phyloP scores from a whole-genome alignment of 305 asterid species.

The Plantago lanceolata region DNA sequence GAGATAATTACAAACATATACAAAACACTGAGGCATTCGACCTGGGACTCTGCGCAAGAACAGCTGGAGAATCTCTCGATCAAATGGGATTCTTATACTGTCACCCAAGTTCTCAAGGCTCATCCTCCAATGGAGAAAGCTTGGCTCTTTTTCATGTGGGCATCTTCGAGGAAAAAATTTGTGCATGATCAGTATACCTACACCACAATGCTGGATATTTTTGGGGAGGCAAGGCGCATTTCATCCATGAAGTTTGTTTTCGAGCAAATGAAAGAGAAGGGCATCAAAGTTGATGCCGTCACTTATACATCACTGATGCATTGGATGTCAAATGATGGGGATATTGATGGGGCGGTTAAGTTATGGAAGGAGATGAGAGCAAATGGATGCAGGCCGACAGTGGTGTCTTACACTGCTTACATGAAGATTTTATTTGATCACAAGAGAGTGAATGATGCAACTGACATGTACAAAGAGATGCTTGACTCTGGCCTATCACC shows the following conservation, averaged over 20 bases:
- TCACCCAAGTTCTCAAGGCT: constrained; percentile 79
- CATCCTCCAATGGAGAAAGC: constrained; percentile 95
- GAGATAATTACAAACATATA: constrained; percentile 54
- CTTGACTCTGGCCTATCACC: constrained; percentile 64
- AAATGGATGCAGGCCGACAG: constrained; percentile 60
- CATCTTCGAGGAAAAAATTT: constrained; percentile 43
- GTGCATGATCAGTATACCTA: constrained; percentile 92
- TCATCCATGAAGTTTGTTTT: constrained; percentile 71
- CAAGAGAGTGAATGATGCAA: constrained; percentile 49
- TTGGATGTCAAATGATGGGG: constrained; percentile 79
- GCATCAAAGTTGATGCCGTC: constrained; percentile 65
- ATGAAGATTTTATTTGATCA: constrained; percentile 74
- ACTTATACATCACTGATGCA: constrained; percentile 77
- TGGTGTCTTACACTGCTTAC: constrained; percentile 83
- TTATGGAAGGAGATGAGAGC: constrained; percentile 78
- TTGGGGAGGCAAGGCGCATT: constrained; percentile 85
- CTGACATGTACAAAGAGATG: constrained; percentile 73
- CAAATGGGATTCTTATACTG: constrained; percentile 86
- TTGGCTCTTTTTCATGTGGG: constrained; percentile 97
- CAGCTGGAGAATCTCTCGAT: constrained; percentile 48
- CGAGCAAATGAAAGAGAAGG: constrained; percentile 63
- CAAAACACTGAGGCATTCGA: constrained; percentile 53
- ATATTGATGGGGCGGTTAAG: constrained; percentile 56
- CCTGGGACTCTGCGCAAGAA: constrained; percentile 79
- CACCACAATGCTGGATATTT: constrained; percentile 92